Evolutionary conservation across 2,329 filamentous ascomycete species (phyloP).

Genomic region (Trichoderma guizhouense): DNA sequence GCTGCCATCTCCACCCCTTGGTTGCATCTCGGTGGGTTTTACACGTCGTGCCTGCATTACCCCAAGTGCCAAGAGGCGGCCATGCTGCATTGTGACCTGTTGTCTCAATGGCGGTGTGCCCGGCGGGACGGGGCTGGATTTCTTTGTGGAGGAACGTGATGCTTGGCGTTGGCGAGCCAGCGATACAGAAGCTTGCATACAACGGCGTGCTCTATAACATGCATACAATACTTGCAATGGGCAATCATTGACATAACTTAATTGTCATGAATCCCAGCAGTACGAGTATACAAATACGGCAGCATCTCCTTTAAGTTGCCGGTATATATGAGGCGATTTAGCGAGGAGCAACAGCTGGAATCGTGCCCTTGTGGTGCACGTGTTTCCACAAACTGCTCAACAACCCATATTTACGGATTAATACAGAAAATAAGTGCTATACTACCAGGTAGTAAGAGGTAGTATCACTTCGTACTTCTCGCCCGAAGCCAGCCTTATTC

Average conservation of each 20-base stretch:
- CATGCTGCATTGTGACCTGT: background rate
- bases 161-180: background rate
- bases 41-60: slow-evolving; percentile 3
- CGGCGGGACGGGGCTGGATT: background rate
- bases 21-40: background rate
- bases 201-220: background rate
- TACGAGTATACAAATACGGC: background rate
- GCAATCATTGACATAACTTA: background rate
- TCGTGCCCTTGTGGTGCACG: background rate
- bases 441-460: background rate
- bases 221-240: background rate
- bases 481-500: background rate
- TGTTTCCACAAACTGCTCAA: background rate
- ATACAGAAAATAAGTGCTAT: background rate
- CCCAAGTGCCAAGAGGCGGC: background rate
- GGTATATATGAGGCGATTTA: background rate
- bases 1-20: background rate
- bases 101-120: background rate
- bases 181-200: background rate
- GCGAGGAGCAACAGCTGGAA: background rate
- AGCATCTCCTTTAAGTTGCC: background rate
- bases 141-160: background rate
- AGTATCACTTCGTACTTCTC: background rate
- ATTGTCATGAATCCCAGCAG: background rate
- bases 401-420: background rate